Base-by-base conservation (phyloP, 257 asterid genomes). In the Cordia subcordata region DNA sequence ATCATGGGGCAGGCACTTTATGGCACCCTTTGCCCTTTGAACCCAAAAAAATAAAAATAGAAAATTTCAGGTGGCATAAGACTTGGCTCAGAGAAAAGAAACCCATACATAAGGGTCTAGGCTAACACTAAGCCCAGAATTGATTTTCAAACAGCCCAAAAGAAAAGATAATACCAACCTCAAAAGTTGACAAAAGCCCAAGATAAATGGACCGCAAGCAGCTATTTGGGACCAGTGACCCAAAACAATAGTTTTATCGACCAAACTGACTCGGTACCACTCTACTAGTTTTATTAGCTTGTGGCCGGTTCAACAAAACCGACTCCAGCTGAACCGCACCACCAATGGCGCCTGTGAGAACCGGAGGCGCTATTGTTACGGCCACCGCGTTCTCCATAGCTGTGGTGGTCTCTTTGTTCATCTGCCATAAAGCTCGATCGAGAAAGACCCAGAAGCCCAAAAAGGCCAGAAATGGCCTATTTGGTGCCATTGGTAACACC, bases 401-500 rank as follows among this genome's bases (percentile, higher is more conserved):
- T 56, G 35, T 81, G 39, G 35, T 81, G 44, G 58, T 92, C 66
- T 86, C 87, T 10, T 82, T 65, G 77, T 49, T 86, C 33, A 49
- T 82, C 49, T 58, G 72, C 49, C 66, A 55, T 65, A 75, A 57
- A 19, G 46, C 68, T 67, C 78, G 77, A 38, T 60, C 72, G 8
- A 77, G 69, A 45, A 78, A 73, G 27, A 17, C 58, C 39, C 53
- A 37, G 11, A 58, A 69, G 13, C 68, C 23, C n/a, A 65, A 60
- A 51, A 82, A 65, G 62, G 76, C 65, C 53, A 75, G 82, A 67
- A 77, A 61, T 20, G 99, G 99, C 12, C 77, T 92, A 56, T 76
- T 88, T 60, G 93, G 85, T 69, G 94, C 99, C 76, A 77, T 92
- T 69, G 99, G 97, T 62, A 86, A 82, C 69, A 92, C 99, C 47